Percentiles rank a stretch among this genome's conserved stretches.
These are phyloP conservation scores for Centella asiatica DNA, from an alignment of 129 eudicot genomes.

Conservation along the genomic window DNA sequence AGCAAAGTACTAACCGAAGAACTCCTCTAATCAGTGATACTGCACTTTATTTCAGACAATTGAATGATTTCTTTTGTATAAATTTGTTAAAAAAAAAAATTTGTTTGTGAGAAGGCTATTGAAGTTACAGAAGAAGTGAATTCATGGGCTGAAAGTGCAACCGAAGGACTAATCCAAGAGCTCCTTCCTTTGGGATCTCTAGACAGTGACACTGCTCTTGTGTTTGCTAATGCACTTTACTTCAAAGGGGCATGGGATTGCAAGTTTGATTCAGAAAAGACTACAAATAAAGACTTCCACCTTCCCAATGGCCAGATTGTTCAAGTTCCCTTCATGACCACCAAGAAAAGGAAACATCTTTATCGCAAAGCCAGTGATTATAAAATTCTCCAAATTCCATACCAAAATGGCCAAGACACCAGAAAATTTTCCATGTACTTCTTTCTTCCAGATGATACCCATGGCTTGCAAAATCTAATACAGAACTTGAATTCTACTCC, in stretches of 20 bases:
- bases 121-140: slow-evolving; percentile 20
- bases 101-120: too few species aligned
- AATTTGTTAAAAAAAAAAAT: too few species aligned
- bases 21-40: neutral
- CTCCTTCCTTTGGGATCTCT: slow-evolving; percentile 10
- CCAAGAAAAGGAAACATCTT: too few species aligned
- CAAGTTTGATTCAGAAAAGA: slow-evolving; percentile 22
- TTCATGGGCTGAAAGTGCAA: slow-evolving; percentile 21
- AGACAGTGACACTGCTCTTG: neutral
- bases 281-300: too few species aligned
- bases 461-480: slow-evolving; percentile 29
- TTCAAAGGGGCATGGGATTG: slow-evolving; percentile 44
- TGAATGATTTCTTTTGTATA: too few species aligned
- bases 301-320: too few species aligned
- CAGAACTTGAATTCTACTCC: slow-evolving; percentile 16
- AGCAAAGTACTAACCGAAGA: slow-evolving; percentile 26
- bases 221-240: slow-evolving; percentile 36
- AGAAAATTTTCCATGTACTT: too few species aligned
- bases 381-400: too few species aligned
- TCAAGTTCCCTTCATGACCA: too few species aligned
- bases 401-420: slow-evolving; percentile 18
- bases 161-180: slow-evolving; percentile 27
- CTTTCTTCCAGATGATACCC: slow-evolving; percentile 35
- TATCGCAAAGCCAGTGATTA: too few species aligned
- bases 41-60: too few species aligned